A percentile compares a stretch with the other conserved stretches of the same genome.
Conservation (phyloP, 2,329 filamentous ascomycete genomes). For the Sordariomycetes sp. region DNA sequence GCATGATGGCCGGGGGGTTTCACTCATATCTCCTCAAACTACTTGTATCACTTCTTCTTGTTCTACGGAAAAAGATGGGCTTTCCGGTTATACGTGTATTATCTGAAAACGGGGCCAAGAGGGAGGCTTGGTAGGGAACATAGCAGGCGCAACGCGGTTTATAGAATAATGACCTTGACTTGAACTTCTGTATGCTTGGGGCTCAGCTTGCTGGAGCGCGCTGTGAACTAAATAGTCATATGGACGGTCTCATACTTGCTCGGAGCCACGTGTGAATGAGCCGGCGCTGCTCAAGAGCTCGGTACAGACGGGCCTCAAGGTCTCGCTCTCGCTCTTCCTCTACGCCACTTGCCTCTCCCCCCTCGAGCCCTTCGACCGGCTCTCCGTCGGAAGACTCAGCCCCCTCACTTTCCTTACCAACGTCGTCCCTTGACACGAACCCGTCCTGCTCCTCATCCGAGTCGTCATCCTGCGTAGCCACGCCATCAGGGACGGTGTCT, state of each 20-base stretch:
- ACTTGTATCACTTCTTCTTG: neutral
- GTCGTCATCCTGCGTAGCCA: neutral
- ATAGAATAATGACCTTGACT: neutral
- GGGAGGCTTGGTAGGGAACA: neutral
- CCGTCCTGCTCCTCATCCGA: neutral
- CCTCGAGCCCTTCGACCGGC: neutral
- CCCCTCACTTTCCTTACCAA: neutral
- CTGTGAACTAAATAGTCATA: too few relatives aligned
- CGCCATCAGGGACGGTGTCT: neutral
- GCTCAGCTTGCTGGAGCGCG: too few relatives aligned
- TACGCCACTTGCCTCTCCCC: neutral
- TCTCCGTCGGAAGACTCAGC: neutral
- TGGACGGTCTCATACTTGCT: too few relatives aligned
- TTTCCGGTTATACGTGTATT: neutral
- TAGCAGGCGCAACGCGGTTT: neutral
- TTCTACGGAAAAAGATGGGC: neutral
- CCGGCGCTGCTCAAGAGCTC: neutral
- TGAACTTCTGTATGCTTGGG: neutral
- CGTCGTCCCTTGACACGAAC: neutral
- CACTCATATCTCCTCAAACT: neutral
- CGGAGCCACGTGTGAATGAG: neutral
- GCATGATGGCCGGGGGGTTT: conserved; percentile 16
- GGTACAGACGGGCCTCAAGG: neutral
- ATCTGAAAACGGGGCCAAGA: neutral
- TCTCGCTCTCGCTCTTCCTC: neutral